Evolutionary conservation across 2,329 filamentous ascomycete species (phyloP), one percentile per base, ranked within the genome.

Genomic region (Sporothrix pseudoabietina): DNA sequence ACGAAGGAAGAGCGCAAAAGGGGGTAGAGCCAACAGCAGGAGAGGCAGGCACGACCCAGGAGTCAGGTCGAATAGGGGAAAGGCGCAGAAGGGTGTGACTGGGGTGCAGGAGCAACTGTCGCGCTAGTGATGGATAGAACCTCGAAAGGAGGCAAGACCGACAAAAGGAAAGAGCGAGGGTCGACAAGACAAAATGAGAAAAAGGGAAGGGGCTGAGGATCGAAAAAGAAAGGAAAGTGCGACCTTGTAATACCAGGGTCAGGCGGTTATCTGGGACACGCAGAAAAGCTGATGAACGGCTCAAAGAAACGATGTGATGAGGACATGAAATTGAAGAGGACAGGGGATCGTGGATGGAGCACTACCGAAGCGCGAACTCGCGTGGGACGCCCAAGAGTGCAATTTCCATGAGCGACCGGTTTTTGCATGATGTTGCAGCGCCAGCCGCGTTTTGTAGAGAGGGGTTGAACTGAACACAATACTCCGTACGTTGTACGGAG

Each of bases 361-460:
- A 69, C 66, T 69, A 69, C 66, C 65, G 44, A 30, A 52, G 65
- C 47, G 44, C 30, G 65, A n/a, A 4, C 16, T 35, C 26, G 44
- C 47, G 65, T 52, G 41, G 63, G 22, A 65, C 61, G n/a, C n/a
- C 52, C 52, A 55, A 22, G 35, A 39, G 63, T 66, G 71, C 63
- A 72, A 72, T 69, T 63, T 69, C 41, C 41, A 52, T 35, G 44
- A 44, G 61, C 39, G n/a, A 16, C 61, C 65, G 44, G 65, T 32
- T 68, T 68, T 4, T 26, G 66, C 66, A 54, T 65, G 54, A 61
- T 49, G 44, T 65, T 73, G 71, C 65, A 70, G 54, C 54, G 71
- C 35, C 71, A 61, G 66, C 71, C 71, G 71, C 71, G 71, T 72
- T 68, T 32, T 71, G 52, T 6, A 4, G n/a, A 39, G 61, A 26